Percentiles rank a stretch among this genome's conserved stretches.
Conservation (phyloP, 169 alveolate species). For the Plasmodium coatneyi region DNA sequence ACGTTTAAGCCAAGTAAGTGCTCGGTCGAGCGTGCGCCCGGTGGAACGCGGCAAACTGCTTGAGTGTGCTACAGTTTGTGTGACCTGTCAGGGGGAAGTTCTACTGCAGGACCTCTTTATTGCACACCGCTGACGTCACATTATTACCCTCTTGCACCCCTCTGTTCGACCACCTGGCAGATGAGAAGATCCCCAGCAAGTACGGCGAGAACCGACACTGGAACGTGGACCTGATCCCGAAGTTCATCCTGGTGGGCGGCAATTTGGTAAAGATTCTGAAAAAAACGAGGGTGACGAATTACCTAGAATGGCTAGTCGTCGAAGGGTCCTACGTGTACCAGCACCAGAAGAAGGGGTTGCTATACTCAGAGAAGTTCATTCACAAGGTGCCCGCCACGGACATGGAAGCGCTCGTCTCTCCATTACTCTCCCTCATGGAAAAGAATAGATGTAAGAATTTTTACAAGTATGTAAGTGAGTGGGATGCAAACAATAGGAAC, state of each 20-base stretch:
- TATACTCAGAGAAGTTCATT: conserved; percentile 94
- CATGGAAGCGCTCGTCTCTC: conserved; percentile 96
- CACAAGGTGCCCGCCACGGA: conserved; percentile 99
- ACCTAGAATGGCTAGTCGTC: conserved; percentile 96
- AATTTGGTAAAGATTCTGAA: conserved; percentile 95
- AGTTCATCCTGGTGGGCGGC: conserved; percentile 98
- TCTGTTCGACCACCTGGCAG: conserved; percentile 33
- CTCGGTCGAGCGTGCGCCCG: not conserved
- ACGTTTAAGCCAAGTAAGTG: conserved; percentile 91
- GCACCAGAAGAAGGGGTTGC: conserved; percentile 95
- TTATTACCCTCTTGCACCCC: too few relatives aligned
- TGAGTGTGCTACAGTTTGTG: not conserved
- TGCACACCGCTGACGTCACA: not conserved
- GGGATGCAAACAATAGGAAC: conserved; percentile 89
- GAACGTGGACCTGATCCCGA: conserved; percentile 99
- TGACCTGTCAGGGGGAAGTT: not conserved
- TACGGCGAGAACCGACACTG: conserved; percentile 98
- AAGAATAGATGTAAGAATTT: conserved; percentile 97
- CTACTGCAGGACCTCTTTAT: not conserved
- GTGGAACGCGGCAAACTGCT: not conserved
- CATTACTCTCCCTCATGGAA: conserved; percentile 97
- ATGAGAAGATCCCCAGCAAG: conserved; percentile 91
- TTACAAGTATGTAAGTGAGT: conserved; percentile 92
- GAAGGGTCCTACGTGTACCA: conserved; percentile 98
- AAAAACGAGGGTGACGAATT: conserved; percentile 94